Evolutionary conservation across 768 basidiomycete species (phyloP).

Genomic region (Artomyces pyxidatus): DNA sequence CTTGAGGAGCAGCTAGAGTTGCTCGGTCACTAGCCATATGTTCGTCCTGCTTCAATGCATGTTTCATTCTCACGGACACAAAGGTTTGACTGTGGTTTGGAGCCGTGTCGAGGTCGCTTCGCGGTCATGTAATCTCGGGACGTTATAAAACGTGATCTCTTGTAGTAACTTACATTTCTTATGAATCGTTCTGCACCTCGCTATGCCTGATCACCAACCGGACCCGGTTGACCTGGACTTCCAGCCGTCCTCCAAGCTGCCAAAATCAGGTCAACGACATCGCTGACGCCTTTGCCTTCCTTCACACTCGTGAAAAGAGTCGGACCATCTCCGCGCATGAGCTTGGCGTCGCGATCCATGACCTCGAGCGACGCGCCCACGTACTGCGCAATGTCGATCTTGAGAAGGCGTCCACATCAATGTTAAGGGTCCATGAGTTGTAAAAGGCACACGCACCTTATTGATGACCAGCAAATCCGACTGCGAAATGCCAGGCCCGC

Average conservation of each 20-base stretch:
- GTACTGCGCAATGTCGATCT: constrained; percentile 91
- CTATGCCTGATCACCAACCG: constrained; percentile 10
- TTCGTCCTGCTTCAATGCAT: too few species aligned
- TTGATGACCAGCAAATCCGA: constrained; percentile 93
- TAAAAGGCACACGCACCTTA: constrained; percentile 60
- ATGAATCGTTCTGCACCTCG: not conserved
- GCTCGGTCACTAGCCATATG: too few species aligned
- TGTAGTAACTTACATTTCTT: too few species aligned
- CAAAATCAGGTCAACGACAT: constrained; percentile 72
- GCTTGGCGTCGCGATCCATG: constrained; percentile 87
- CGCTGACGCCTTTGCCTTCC: constrained; percentile 68
- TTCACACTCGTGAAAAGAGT: constrained; percentile 87
- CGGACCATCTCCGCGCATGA: constrained; percentile 93
- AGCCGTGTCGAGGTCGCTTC: too few species aligned
- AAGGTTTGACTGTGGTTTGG: too few species aligned
- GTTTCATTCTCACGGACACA: too few species aligned
- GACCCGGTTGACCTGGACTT: constrained; percentile 52
- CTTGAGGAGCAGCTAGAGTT: not conserved
- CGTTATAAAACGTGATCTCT: too few species aligned
- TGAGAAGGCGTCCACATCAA: too few species aligned
- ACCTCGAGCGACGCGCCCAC: constrained; percentile 91
- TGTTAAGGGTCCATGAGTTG: too few species aligned
- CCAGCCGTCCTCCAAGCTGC: constrained; percentile 86
- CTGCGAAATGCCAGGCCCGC: constrained; percentile 94
- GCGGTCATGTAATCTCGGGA: too few species aligned